A percentile compares a stretch with the other conserved stretches of the same genome.
phyloP scores from a whole-genome alignment of 2,329 filamentous ascomycete genomes.

The Trichoderma pleuroti region DNA sequence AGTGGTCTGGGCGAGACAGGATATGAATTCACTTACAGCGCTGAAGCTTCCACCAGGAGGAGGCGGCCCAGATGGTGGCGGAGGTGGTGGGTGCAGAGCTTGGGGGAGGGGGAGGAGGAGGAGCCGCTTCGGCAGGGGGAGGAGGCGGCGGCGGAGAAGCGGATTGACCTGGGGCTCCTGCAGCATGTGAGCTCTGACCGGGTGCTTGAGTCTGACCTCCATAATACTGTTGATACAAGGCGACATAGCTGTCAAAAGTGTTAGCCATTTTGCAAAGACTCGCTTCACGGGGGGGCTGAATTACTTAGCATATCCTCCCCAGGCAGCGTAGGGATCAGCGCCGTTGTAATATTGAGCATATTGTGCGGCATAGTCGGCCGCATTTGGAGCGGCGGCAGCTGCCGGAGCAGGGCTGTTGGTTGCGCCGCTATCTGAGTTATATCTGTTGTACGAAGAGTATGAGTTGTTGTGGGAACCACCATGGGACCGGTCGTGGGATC shows the following conservation, averaged over 20 bases:
- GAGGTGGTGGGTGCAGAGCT: conserved; percentile 56
- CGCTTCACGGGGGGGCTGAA: conserved; percentile 21
- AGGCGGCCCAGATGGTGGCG: conserved; percentile 45
- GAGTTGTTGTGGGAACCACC: conserved; percentile 30
- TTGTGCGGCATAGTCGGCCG: conserved; percentile 68
- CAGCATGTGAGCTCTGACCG: conserved; percentile 42
- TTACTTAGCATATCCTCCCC: conserved; percentile 81
- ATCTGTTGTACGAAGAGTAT: conserved; percentile 30
- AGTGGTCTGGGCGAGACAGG: neutral
- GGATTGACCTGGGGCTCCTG: conserved; percentile 42
- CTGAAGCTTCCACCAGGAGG: conserved; percentile 53
- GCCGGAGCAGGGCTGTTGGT: conserved; percentile 38
- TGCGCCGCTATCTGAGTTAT: conserved; percentile 29
- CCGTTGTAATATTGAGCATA: conserved; percentile 78
- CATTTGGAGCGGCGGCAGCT: conserved; percentile 28
- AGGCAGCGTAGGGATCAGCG: conserved; percentile 82
- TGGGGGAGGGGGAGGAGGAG: conserved; percentile 59
- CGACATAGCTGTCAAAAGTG: conserved; percentile 48
- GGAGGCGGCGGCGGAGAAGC: conserved; percentile 55
- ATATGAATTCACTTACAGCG: conserved; percentile 49
- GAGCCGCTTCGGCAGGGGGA: conserved; percentile 56
- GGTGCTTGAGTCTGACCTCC: conserved; percentile 47
- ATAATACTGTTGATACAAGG: conserved; percentile 72
- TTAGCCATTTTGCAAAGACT: neutral
- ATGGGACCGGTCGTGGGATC: conserved; percentile 35